phyloP scores from a whole-genome alignment of 192 early-diverging fungal species.

The Entrophospora sp. region DNA sequence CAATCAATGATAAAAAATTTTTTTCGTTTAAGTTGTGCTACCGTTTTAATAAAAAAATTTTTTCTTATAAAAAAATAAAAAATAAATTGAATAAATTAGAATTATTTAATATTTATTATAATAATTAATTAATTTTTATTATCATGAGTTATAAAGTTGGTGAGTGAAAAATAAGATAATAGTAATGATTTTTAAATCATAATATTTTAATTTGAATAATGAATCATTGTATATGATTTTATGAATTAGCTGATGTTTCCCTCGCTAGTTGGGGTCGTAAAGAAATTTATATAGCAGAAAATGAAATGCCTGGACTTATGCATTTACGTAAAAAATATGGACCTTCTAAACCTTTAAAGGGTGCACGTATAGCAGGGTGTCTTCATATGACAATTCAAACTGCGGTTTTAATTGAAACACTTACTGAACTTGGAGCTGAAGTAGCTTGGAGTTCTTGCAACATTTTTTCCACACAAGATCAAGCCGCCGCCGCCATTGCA shows the following conservation, averaged over 20 bases:
- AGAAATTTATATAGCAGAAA: slow-evolving; percentile 91
- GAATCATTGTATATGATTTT: too few relatives aligned
- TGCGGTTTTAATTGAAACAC: slow-evolving; percentile 95
- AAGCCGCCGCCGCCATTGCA: slow-evolving; percentile 97
- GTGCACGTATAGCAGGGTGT: slow-evolving; percentile 95
- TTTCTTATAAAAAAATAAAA: too few relatives aligned
- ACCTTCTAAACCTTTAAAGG: slow-evolving; percentile 77
- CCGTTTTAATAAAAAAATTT: too few relatives aligned
- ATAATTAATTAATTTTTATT: too few relatives aligned
- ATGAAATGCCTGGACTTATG: slow-evolving; percentile 99
- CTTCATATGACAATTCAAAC: slow-evolving; percentile 99
- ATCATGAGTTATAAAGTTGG: too few relatives aligned
- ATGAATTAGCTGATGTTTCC: slow-evolving; percentile 29
- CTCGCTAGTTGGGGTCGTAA: slow-evolving; percentile 92
- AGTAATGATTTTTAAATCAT: too few relatives aligned
- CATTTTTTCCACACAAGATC: slow-evolving; percentile 97
- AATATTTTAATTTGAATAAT: too few relatives aligned
- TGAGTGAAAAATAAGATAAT: too few relatives aligned
- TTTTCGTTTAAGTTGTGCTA: too few relatives aligned
- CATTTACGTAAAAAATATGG: slow-evolving; percentile 88
- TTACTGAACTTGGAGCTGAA: slow-evolving; percentile 90
- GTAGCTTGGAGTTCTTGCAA: slow-evolving; percentile 64
- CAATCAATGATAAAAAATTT: too few relatives aligned
- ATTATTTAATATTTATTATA: too few relatives aligned
- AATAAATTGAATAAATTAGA: too few relatives aligned